Conservation (phyloP, 768 basidiomycete species). For the Dioszegia hungarica region DNA sequence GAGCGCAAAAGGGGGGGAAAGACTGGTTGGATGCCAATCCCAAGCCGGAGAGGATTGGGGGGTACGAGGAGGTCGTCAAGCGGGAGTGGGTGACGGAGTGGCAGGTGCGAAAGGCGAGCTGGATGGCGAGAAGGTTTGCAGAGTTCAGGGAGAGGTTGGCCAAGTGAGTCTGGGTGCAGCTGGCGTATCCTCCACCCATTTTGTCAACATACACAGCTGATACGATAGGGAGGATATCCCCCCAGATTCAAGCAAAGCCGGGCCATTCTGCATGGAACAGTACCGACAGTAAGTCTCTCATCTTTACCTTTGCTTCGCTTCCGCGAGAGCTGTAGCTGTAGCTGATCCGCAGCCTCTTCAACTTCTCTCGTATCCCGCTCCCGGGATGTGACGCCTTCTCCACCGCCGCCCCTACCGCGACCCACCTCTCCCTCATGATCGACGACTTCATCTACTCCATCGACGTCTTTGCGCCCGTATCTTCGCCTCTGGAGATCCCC, state of each 20-base stretch:
- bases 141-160: slow-evolving; percentile 53
- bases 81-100: slow-evolving; percentile 59
- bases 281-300: slow-evolving; percentile 48
- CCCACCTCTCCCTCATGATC: slow-evolving; percentile 60
- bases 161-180: slow-evolving; percentile 53
- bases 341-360: slow-evolving; percentile 55
- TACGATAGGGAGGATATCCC: slow-evolving; percentile 61
- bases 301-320: no score
- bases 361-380: slow-evolving; percentile 69
- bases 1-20: slow-evolving; percentile 25
- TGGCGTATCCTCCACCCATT: no score
- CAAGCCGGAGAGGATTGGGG: not conserved
- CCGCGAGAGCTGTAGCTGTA: not conserved
- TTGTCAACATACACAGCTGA: slow-evolving; percentile 1
- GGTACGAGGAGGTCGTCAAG: slow-evolving; percentile 23
- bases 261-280: slow-evolving; percentile 55
- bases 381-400: slow-evolving; percentile 61
- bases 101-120: slow-evolving; percentile 81
- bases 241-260: slow-evolving; percentile 67
- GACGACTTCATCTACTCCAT: slow-evolving; percentile 77
- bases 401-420: slow-evolving; percentile 53
- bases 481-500: slow-evolving; percentile 44
- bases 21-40: slow-evolving; percentile 22
- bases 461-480: slow-evolving; percentile 54
- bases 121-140: slow-evolving; percentile 53